A percentile compares a stretch with the other conserved stretches of the same genome.
Evolutionary conservation across 2,329 filamentous ascomycete genomes (phyloP).

Genomic region (Apiospora hydei): DNA sequence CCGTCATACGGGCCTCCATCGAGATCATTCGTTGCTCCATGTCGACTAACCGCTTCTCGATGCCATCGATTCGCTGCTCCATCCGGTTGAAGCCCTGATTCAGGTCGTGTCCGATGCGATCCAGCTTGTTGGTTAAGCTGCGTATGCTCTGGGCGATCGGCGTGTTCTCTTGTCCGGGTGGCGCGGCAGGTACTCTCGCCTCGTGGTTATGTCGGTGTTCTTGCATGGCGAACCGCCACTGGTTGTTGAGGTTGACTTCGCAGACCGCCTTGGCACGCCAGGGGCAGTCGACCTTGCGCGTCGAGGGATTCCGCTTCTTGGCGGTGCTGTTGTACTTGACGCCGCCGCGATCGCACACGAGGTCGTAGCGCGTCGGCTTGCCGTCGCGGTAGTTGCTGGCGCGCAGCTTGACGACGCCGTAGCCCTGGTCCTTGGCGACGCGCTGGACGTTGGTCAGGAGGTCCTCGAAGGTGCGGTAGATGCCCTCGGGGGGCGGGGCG

Average conservation of each 20-base stretch:
- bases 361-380: constrained; percentile 68
- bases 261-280: constrained; percentile 70
- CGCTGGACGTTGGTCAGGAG: constrained; percentile 64
- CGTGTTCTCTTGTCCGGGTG: constrained; percentile 63
- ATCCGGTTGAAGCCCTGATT: constrained; percentile 59
- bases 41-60: constrained; percentile 63
- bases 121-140: constrained; percentile 65
- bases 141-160: constrained; percentile 65
- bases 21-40: constrained; percentile 52
- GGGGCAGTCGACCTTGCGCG: constrained; percentile 69
- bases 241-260: constrained; percentile 67
- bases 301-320: constrained; percentile 70
- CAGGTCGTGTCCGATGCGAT: constrained; percentile 65
- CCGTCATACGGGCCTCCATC: constrained; percentile 47
- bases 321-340: constrained; percentile 71
- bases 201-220: constrained; percentile 69
- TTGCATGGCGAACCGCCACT: constrained; percentile 70
- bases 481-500: constrained; percentile 65
- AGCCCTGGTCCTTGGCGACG: constrained; percentile 67
- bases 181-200: constrained; percentile 60
- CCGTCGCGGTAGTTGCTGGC: constrained; percentile 70
- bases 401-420: constrained; percentile 68
- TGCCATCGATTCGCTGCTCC: constrained; percentile 56
- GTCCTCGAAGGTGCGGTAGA: constrained; percentile 66
- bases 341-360: constrained; percentile 68